phyloP scores from a whole-genome alignment of 2,329 filamentous ascomycete genomes.

The Apiospora saccharicola region DNA sequence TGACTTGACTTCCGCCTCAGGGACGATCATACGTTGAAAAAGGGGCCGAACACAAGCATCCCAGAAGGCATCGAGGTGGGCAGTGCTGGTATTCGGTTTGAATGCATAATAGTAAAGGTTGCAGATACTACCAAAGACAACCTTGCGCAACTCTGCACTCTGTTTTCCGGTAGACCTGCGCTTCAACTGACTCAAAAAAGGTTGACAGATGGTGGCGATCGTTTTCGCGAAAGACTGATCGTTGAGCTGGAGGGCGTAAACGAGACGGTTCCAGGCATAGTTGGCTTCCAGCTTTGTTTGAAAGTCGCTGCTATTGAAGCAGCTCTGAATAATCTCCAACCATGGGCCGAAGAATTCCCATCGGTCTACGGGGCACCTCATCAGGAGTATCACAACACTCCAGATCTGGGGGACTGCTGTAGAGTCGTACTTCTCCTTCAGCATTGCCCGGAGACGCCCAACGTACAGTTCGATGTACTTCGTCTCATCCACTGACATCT shows the following conservation, averaged over 20 bases:
- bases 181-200: conserved; percentile 73
- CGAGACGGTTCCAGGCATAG: conserved; percentile 83
- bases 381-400: conserved; percentile 81
- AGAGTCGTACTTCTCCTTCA: conserved; percentile 67
- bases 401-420: conserved; percentile 84
- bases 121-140: conserved; percentile 74
- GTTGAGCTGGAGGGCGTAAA: conserved; percentile 75
- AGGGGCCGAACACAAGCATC: conserved; percentile 74
- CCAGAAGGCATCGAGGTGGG: conserved; percentile 81
- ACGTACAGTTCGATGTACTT: conserved; percentile 76
- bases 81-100: conserved; percentile 69
- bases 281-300: conserved; percentile 79
- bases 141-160: conserved; percentile 62
- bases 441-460: conserved; percentile 72
- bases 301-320: conserved; percentile 81
- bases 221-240: conserved; percentile 66
- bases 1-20: conserved; percentile 36
- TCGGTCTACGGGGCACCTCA: conserved; percentile 69
- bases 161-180: conserved; percentile 66
- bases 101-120: conserved; percentile 86
- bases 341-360: conserved; percentile 81
- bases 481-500: conserved; percentile 63
- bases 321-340: conserved; percentile 80
- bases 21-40: conserved; percentile 62
- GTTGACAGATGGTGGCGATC: conserved; percentile 64